These are phyloP conservation scores for Ophiorrhiza pumila DNA, from an alignment of 257 asterid species.

Conservation along the genomic window DNA sequence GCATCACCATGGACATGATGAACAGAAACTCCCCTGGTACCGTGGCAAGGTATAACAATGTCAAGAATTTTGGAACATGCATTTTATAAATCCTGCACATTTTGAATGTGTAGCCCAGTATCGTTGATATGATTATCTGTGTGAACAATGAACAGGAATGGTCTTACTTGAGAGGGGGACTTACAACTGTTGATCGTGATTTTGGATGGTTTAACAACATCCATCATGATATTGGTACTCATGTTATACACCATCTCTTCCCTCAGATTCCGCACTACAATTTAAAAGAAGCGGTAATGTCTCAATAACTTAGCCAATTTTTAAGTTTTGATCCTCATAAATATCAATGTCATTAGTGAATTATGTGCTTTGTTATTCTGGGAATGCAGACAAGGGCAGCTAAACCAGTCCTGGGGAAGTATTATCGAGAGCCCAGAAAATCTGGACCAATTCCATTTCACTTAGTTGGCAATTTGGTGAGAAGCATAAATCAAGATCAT, in stretches of 20 bases:
- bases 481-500: conserved; percentile 58
- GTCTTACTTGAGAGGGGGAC: conserved; percentile 87
- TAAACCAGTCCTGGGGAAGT: conserved; percentile 56
- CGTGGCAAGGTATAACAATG: conserved; percentile 76
- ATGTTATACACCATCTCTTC: conserved; percentile 79
- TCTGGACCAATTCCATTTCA: conserved; percentile 71
- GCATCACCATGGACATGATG: conserved; percentile 90
- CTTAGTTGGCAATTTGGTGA: conserved; percentile 42
- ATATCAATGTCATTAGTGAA: no score
- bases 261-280: conserved; percentile 95
- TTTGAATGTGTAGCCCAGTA: no score
- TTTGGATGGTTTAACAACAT: conserved; percentile 72
- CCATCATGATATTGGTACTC: conserved; percentile 92
- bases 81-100: neutral
- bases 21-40: conserved; percentile 81
- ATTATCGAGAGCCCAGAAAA: conserved; percentile 75
- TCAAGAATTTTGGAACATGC: no score
- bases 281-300: conserved; percentile 67
- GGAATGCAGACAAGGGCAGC: conserved; percentile 64
- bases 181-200: conserved; percentile 84
- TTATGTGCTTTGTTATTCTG: neutral
- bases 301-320: neutral
- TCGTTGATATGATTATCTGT: neutral
- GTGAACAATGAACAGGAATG: conserved; percentile 51
- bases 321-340: no score